phyloP scores from a whole-genome alignment of 495 filamentous ascomycete genomes.

The Penicillium cosmopolitanum region DNA sequence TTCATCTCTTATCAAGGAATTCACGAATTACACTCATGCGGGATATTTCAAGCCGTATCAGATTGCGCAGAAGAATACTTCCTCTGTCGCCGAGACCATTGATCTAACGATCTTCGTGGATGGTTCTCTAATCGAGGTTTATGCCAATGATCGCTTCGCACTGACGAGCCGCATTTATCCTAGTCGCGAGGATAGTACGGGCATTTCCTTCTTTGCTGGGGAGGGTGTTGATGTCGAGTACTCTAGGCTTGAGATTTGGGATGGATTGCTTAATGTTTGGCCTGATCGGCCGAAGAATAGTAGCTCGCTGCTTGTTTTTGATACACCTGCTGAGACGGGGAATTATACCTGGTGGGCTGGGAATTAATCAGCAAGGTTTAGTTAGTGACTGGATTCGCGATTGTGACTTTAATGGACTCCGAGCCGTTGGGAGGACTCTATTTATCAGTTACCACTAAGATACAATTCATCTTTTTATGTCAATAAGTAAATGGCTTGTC shows the following conservation, averaged over 20 bases:
- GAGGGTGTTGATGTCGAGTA: slow-evolving; percentile 13
- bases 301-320: slow-evolving; percentile 20
- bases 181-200: slow-evolving; percentile 27
- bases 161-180: slow-evolving; percentile 26
- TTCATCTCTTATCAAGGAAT: slow-evolving; percentile 16
- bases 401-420: too few relatives aligned
- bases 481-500: too few relatives aligned
- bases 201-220: slow-evolving; percentile 9
- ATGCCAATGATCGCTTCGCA: slow-evolving; percentile 23
- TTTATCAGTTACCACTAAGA: too few relatives aligned
- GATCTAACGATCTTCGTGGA: slow-evolving; percentile 21
- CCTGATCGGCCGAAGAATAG: slow-evolving; percentile 18
- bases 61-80: neutral
- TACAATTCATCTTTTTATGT: too few relatives aligned
- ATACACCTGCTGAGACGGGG: slow-evolving; percentile 21
- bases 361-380: too few relatives aligned
- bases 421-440: too few relatives aligned
- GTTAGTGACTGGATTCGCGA: too few relatives aligned
- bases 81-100: slow-evolving; percentile 7
- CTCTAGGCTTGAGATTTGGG: slow-evolving; percentile 19
- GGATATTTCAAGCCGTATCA: slow-evolving; percentile 23
- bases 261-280: slow-evolving; percentile 25
- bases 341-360: slow-evolving; percentile 25
- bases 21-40: slow-evolving; percentile 11
- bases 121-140: slow-evolving; percentile 23